Evolutionary conservation across 768 basidiomycete species (phyloP).

Genomic region (Galerina marginata): DNA sequence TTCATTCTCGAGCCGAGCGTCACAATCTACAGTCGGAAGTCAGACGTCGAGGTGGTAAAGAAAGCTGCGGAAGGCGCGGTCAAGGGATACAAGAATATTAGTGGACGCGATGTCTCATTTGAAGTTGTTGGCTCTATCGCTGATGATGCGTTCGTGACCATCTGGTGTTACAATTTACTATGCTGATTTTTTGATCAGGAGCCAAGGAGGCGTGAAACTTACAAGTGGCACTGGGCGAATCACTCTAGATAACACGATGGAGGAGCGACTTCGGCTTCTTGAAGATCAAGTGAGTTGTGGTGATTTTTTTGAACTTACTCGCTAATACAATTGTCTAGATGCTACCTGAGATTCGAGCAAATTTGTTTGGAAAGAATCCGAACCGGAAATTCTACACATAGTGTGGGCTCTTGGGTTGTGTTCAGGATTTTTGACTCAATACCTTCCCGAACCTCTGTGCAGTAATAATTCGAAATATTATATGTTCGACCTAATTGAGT

Average conservation of each 20-base stretch:
- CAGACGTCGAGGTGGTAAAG: slow-evolving; percentile 65
- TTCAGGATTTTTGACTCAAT: not conserved
- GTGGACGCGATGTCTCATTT: slow-evolving; percentile 67
- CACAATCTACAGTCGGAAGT: slow-evolving; percentile 67
- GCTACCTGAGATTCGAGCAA: slow-evolving; percentile 91
- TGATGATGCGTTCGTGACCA: slow-evolving; percentile 64
- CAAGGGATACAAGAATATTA: slow-evolving; percentile 74
- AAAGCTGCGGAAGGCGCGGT: slow-evolving; percentile 71
- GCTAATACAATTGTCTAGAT: slow-evolving; percentile 55
- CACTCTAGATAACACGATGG: slow-evolving; percentile 92
- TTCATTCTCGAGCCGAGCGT: slow-evolving; percentile 79
- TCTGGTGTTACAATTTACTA: not conserved
- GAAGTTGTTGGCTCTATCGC: slow-evolving; percentile 66
- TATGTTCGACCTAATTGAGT: too few relatives aligned
- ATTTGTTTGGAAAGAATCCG: slow-evolving; percentile 88
- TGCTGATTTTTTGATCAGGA: slow-evolving; percentile 31
- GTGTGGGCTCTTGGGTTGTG: not conserved
- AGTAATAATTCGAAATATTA: not conserved
- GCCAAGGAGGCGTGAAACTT: slow-evolving; percentile 87
- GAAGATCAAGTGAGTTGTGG: slow-evolving; percentile 78
- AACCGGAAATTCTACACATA: slow-evolving; percentile 92
- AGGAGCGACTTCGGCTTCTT: slow-evolving; percentile 85
- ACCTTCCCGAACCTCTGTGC: not conserved
- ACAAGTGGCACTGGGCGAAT: slow-evolving; percentile 76
- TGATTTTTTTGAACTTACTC: not conserved